phyloP scores from a whole-genome alignment of 192 early-diverging fungal species.

The Allomyces javanicus region DNA sequence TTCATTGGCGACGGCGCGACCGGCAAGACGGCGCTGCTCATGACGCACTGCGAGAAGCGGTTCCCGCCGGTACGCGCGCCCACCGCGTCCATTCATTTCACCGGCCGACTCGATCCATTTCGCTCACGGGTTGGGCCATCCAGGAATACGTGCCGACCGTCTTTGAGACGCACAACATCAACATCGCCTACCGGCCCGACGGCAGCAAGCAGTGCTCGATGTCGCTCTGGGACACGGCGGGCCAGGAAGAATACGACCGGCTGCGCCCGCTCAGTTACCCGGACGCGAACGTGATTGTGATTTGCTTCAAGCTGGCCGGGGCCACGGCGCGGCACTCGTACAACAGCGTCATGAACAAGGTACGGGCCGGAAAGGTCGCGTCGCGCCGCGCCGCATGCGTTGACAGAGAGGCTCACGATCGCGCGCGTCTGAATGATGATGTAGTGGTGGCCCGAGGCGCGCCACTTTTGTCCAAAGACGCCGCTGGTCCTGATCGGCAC shows the following conservation, averaged over 20 bases:
- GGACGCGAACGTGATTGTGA: background rate
- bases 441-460: too few species aligned
- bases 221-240: slow-evolving; percentile 7
- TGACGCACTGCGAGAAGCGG: slow-evolving; percentile 3
- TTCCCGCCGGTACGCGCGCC: slow-evolving; percentile 8
- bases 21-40: slow-evolving; percentile 15
- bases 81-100: background rate
- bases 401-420: too few species aligned
- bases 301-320: background rate
- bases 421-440: too few species aligned
- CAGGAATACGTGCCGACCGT: slow-evolving; percentile 3
- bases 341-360: too few species aligned
- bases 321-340: too few species aligned
- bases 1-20: slow-evolving; percentile 15
- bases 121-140: background rate
- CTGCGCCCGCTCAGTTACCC: slow-evolving; percentile 5
- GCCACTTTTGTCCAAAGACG: too few species aligned
- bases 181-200: background rate
- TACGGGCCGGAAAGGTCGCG: too few species aligned
- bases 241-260: slow-evolving; percentile 9
- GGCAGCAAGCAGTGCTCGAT: background rate
- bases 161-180: slow-evolving; percentile 1
- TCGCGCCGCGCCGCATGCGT: too few species aligned
- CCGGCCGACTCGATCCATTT: background rate
- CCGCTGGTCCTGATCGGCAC: too few species aligned